A percentile compares a stretch with the other conserved stretches of the same genome.
Conservation (phyloP, 1,284 basidiomycete species). For the Pseudozyma tsukubaensis region DNA sequence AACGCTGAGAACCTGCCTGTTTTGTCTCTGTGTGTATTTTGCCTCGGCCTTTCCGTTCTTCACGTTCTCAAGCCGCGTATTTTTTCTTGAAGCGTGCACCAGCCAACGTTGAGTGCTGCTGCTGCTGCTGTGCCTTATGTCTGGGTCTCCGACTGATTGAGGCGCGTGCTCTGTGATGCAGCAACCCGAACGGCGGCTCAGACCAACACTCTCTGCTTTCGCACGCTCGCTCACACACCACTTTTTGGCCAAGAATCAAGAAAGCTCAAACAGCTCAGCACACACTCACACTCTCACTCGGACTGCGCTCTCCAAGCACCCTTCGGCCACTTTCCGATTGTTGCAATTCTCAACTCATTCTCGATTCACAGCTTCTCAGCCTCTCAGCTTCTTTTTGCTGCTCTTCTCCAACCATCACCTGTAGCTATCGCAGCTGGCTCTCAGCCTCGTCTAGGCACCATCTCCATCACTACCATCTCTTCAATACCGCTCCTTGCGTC, state of each 20-base stretch:
- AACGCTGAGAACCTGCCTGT: too few relatives aligned
- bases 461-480: neutral
- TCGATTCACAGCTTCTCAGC: neutral
- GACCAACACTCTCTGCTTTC: slow-evolving; percentile 7
- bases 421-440: too few relatives aligned
- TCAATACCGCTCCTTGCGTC: too few relatives aligned
- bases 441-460: too few relatives aligned
- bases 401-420: too few relatives aligned
- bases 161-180: slow-evolving; percentile 1
- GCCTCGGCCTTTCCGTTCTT: too few relatives aligned
- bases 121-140: too few relatives aligned
- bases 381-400: neutral
- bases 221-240: slow-evolving; percentile 4
- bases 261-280: neutral
- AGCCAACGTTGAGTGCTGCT: neutral
- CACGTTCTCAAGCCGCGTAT: neutral
- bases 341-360: neutral
- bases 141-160: neutral
- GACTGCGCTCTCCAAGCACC: slow-evolving; percentile 4
- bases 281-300: slow-evolving; percentile 7
- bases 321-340: neutral
- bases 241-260: neutral
- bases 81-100: neutral
- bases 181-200: neutral
- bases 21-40: too few relatives aligned